Conservation (phyloP, 768 basidiomycete species). For the Lactifluus volemus region DNA sequence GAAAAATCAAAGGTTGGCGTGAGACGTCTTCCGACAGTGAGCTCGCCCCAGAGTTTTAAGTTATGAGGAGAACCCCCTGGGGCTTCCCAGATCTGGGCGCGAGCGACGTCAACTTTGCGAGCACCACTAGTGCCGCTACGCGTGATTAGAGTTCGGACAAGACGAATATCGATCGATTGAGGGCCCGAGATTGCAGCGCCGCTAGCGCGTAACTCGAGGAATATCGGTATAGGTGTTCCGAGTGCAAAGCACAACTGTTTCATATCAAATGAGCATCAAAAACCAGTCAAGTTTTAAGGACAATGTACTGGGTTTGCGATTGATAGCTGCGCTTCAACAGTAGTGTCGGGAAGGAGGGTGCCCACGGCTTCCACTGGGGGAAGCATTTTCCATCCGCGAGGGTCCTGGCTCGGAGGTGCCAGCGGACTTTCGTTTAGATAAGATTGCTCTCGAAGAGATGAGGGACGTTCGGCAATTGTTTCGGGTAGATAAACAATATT, state of each 20-base stretch:
- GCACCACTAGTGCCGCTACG: neutral
- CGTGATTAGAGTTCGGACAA: constrained; percentile 9
- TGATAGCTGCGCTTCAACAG: neutral
- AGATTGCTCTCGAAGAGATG: constrained; percentile 14
- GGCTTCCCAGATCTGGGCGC: constrained; percentile 12
- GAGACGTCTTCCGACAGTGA: neutral
- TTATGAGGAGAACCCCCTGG: neutral
- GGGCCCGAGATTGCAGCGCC: neutral
- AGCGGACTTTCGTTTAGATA: constrained; percentile 3
- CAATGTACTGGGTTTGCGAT: constrained; percentile 10
- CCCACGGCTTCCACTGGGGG: constrained; percentile 4
- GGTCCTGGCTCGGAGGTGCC: constrained; percentile 9
- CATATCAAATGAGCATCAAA: neutral
- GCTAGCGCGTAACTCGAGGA: neutral
- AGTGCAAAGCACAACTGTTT: constrained; percentile 11
- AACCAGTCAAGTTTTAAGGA: neutral
- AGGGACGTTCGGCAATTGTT: constrained; percentile 15
- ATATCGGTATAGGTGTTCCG: constrained; percentile 15
- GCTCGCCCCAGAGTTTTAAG: constrained; percentile 9
- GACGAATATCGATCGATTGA: constrained; percentile 5
- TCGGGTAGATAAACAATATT: constrained; percentile 16
- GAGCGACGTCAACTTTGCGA: neutral
- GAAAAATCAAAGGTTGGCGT: constrained; percentile 11
- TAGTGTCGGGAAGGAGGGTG: neutral
- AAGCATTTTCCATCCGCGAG: constrained; percentile 20